A percentile compares a stretch with the other conserved stretches of the same genome.
Evolutionary conservation across 257 asterid species (phyloP).

Genomic region (Prunella vulgaris): DNA sequence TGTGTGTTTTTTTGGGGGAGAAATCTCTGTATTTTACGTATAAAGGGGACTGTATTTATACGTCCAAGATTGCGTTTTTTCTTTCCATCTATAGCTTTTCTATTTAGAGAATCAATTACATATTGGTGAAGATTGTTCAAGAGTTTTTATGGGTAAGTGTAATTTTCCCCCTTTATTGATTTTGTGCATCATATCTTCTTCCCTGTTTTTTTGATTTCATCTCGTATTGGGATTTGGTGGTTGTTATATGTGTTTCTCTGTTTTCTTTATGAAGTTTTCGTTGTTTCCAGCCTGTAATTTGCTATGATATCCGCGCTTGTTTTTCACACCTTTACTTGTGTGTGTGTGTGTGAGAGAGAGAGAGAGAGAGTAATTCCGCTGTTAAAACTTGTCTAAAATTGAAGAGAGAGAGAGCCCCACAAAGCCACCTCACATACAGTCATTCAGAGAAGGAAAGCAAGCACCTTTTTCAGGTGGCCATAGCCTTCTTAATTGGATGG

Average conservation of each 20-base stretch:
- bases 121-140: conserved; percentile 24
- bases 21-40: conserved; percentile 5
- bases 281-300: conserved; percentile 44
- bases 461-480: conserved; percentile 27
- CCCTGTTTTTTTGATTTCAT: conserved; percentile 6
- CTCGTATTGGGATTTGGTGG: conserved; percentile 24
- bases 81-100: not conserved
- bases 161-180: not conserved
- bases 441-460: conserved; percentile 11
- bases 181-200: not conserved
- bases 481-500: conserved; percentile 32
- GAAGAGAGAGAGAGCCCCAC: conserved; percentile 36
- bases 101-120: conserved; percentile 24
- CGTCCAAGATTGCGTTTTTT: conserved; percentile 1
- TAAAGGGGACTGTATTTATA: conserved; percentile 6
- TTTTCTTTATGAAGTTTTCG: conserved; percentile 1
- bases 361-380: conserved; percentile 19
- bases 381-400: conserved; percentile 21
- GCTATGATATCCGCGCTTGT: conserved; percentile 22
- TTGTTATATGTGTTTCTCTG: conserved; percentile 6
- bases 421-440: conserved; percentile 32
- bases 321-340: conserved; percentile 24
- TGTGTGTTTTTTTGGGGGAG: conserved; percentile 18
- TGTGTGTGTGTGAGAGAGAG: conserved; percentile 12
- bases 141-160: conserved; percentile 48